These are phyloP conservation scores for Verticillium dahliae DNA, from an alignment of 2,329 filamentous ascomycete species.

Conservation along the genomic window DNA sequence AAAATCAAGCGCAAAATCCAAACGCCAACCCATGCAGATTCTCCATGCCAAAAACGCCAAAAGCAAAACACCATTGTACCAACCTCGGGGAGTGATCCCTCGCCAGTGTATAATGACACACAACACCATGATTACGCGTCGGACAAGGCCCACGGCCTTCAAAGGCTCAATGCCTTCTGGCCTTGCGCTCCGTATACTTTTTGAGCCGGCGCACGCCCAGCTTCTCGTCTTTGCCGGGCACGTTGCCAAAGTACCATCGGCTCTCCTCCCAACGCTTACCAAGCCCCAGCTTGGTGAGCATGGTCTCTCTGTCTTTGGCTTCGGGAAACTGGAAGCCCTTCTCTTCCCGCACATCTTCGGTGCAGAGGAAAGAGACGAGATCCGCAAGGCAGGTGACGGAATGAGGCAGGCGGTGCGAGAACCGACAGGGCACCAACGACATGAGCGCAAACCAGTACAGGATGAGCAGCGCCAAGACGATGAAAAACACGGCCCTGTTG, in stretches of 20 bases:
- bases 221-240: conserved; percentile 29
- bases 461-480: conserved; percentile 64
- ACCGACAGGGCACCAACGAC: conserved; percentile 54
- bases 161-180: not conserved
- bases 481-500: conserved; percentile 65
- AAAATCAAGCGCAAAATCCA: not conserved
- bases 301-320: conserved; percentile 58
- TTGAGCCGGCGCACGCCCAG: conserved; percentile 38
- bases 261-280: conserved; percentile 39
- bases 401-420: conserved; percentile 64
- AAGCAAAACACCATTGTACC: not conserved
- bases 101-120: not conserved
- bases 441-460: conserved; percentile 62
- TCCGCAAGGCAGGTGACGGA: conserved; percentile 66
- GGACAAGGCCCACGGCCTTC: not conserved
- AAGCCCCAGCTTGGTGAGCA: conserved; percentile 62
- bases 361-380: conserved; percentile 69
- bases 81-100: not conserved
- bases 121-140: not conserved
- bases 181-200: conserved; percentile 33
- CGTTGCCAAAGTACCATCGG: conserved; percentile 43
- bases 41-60: not conserved
- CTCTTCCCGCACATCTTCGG: conserved; percentile 65
- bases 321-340: conserved; percentile 63
- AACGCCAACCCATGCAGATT: not conserved